Evolutionary conservation across 208 protist species (phyloP).

Genomic region (Cochliopodium minus): DNA sequence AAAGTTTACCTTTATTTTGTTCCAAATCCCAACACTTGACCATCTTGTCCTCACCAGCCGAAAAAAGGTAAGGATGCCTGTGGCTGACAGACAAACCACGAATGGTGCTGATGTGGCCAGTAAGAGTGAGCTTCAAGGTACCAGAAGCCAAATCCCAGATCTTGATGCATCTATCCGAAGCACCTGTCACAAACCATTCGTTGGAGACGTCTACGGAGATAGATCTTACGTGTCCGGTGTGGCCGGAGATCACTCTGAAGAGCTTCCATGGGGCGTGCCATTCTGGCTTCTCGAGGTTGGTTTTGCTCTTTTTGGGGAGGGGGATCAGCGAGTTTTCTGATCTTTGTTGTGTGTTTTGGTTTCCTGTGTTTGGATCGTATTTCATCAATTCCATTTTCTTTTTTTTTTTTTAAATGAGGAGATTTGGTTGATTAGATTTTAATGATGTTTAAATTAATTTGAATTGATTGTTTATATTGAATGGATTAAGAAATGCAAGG

Average conservation of each 20-base stretch:
- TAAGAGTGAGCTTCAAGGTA: slow-evolving; percentile 89
- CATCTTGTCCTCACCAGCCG: slow-evolving; percentile 87
- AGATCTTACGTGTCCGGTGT: slow-evolving; percentile 83
- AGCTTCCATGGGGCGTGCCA: slow-evolving; percentile 82
- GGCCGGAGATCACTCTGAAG: slow-evolving; percentile 59
- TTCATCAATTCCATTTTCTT: no score
- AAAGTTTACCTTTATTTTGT: slow-evolving; percentile 35
- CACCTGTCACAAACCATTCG: slow-evolving; percentile 93
- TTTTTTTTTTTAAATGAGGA: no score
- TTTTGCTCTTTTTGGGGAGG: slow-evolving; percentile 9
- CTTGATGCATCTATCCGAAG: slow-evolving; percentile 93
- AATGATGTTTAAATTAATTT: no score
- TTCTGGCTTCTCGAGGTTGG: slow-evolving; percentile 31
- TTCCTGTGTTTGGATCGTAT: no score
- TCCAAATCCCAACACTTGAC: slow-evolving; percentile 98
- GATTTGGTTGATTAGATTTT: no score
- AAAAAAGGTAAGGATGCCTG: slow-evolving; percentile 93
- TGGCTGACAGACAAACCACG: slow-evolving; percentile 60
- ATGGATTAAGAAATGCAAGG: no score
- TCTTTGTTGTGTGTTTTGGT: no score
- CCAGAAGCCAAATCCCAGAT: slow-evolving; percentile 89
- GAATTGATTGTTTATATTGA: no score
- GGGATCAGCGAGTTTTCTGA: not conserved
- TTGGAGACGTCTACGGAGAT: slow-evolving; percentile 90
- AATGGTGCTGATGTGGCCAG: slow-evolving; percentile 82